Evolutionary conservation across 2,329 filamentous ascomycete species (phyloP).

Genomic region (Diaporthe vexans): DNA sequence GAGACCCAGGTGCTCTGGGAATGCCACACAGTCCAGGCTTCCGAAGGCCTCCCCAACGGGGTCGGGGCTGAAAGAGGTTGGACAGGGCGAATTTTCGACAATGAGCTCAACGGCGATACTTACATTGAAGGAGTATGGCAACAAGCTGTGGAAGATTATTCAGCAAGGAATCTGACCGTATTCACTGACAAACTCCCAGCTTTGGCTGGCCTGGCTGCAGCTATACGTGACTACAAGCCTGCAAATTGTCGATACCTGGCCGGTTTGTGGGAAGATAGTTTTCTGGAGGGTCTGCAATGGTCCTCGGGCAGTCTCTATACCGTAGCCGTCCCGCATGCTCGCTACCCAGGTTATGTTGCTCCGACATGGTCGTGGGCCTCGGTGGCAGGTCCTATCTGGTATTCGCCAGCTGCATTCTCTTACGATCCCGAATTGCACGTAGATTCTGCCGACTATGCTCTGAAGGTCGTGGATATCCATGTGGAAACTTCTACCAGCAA

Average conservation of each 20-base stretch:
- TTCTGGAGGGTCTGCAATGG: not conserved
- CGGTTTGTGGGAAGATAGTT: conserved; percentile 7
- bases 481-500: not conserved
- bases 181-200: conserved; percentile 5
- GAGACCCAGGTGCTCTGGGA: conserved; percentile 4
- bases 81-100: not conserved
- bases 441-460: not conserved
- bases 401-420: not conserved
- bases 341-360: not conserved
- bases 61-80: not conserved
- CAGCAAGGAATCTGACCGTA: too few species aligned
- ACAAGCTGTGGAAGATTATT: not conserved
- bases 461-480: not conserved
- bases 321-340: not conserved
- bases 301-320: not conserved
- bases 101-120: not conserved
- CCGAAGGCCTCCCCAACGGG: not conserved
- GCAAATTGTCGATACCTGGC: not conserved
- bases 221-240: not conserved
- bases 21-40: not conserved
- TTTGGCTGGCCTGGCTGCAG: not conserved
- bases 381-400: not conserved
- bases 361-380: conserved; percentile 19
- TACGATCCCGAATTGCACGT: not conserved
- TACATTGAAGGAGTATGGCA: not conserved